Evolutionary conservation across 2,329 filamentous ascomycete species (phyloP), one percentile per base, ranked within the genome.

Genomic region (Alternaria triticimaculans): DNA sequence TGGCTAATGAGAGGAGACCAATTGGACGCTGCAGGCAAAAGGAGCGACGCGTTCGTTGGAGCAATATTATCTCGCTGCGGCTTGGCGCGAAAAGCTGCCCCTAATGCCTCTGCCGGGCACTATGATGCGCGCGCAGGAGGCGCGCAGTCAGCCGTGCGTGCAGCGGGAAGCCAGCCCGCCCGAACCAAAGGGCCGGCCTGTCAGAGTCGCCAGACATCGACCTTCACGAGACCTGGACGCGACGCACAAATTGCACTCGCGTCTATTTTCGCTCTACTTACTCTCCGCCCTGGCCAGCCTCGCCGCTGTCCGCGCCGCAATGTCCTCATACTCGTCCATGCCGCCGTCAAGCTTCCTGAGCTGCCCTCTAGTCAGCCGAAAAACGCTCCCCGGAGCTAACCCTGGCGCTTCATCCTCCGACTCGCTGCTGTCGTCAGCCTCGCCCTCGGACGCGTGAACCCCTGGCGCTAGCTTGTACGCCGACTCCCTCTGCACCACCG

Each of bases 401-500:
- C 84, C 83, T 45, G 84, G 83, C 3, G 84, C 84, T 0, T 81
- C 80, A 0, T 80, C 82, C 15, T 84, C 81, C 15, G 59, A 65
- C 25, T 82, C 85, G 3, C 82, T 82, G 2, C 82, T 82, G 14
- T 82, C 83, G 71, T 72, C 74, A 53, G 74, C 73, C 60, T 77
- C 75, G 30, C 80, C 81, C 3, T 80, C 82, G 3, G 81, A 62
- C 33, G 82, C 85, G 2, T 82, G 82, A 3, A 55, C 71, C 71
- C 76, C 76, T 76, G 72, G 73, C 68, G 73, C 74, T 75, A 79
- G 71, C 67, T 72, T 74, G 64, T 78, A 74, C 50, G 78, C 73
- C 66, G 80, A 85, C 51, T 76, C 79, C 1, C 90, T 90, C 74
- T 93, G 90, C 1, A 96, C 84, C 0, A 91, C 91, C 3, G 88